Base-by-base conservation (phyloP, 345 rosid genomes). In the Eucalyptus paniculata region DNA sequence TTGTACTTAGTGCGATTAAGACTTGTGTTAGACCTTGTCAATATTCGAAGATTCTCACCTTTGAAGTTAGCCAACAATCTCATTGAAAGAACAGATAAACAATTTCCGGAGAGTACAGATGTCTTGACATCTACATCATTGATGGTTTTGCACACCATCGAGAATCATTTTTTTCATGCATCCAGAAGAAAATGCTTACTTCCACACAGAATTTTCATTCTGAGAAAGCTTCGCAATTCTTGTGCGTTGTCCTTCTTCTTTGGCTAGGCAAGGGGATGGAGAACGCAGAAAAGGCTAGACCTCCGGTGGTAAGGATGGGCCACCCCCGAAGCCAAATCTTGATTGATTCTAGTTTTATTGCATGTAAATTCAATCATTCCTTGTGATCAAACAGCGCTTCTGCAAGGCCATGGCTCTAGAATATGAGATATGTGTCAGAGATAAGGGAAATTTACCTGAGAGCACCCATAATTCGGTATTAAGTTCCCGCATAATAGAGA, bases 381-480 rank as follows among this genome's bases (percentile, higher is more conserved):
- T 40, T 30, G 23, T 44, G 50, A 4, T 50, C n/a, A 24, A 42
- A 83, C 50, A 19, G 18, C 24, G 6, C 28, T 82, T 82, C 50
- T 11, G 32, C 50, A 58, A 10, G 65, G 65, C 65, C 65, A 58
- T 58, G 65, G 65, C 65, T 1, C n/a, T 18, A 32, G 15, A 19
- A 87, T 19, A 50, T 58, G 65, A 58, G 65, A 9, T 56, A 58
- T 24, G 65, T 24, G 14, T 58, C 65, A 10, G 26, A 87, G n/a
- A 40, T 34, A 12, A 14, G 50, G 49, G 51, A 28, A 88, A 53
- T 34, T 86, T 87, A 95, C 98, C 98, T 96, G 54, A 97, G 95
- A 93, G 99, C 99, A 37, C 97, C 99, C 97, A 97, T 96, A 47
- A 97, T 97, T 15, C 99, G 99, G 93, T 96, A 97, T 86, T 96